A percentile compares a stretch with the other conserved stretches of the same genome.
Conservation (phyloP, 345 rosid genomes). For the Zanthoxylum bungeanum region DNA sequence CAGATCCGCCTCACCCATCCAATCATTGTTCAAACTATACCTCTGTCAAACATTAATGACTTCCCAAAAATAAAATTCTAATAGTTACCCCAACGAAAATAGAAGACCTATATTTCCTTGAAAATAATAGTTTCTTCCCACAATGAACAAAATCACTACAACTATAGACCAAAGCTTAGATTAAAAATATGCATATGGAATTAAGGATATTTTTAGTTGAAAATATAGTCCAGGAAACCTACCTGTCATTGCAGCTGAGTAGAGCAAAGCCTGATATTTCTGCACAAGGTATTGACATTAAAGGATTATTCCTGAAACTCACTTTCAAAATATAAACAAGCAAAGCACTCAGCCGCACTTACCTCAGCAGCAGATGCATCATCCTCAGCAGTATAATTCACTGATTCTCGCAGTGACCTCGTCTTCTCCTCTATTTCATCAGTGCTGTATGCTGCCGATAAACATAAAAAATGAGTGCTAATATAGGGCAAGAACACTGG, state of each 20-base stretch:
- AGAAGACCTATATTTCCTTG: background rate
- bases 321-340: background rate
- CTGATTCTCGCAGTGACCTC: conserved; percentile 60
- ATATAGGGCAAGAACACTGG: too few relatives aligned
- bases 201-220: background rate
- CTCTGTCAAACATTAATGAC: background rate
- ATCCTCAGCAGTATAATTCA: conserved; percentile 25
- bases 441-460: conserved; percentile 55
- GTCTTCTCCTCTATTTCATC: conserved; percentile 74
- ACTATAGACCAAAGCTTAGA: background rate
- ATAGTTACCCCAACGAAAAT: background rate
- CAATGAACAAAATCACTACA: background rate
- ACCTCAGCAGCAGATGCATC: conserved; percentile 58
- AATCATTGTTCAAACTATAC: background rate
- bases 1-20: too few relatives aligned
- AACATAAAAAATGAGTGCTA: background rate
- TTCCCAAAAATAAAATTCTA: background rate
- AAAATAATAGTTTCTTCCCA: background rate
- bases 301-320: background rate
- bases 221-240: conserved; percentile 1
- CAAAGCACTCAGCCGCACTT: conserved; percentile 15
- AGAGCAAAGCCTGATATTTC: conserved; percentile 52
- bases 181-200: background rate
- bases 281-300: conserved; percentile 34
- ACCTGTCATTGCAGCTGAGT: conserved; percentile 76